Percentiles rank a stretch among this genome's conserved stretches.
phyloP scores from a whole-genome alignment of 1,139 yeast species.

The Pichia sp. region DNA sequence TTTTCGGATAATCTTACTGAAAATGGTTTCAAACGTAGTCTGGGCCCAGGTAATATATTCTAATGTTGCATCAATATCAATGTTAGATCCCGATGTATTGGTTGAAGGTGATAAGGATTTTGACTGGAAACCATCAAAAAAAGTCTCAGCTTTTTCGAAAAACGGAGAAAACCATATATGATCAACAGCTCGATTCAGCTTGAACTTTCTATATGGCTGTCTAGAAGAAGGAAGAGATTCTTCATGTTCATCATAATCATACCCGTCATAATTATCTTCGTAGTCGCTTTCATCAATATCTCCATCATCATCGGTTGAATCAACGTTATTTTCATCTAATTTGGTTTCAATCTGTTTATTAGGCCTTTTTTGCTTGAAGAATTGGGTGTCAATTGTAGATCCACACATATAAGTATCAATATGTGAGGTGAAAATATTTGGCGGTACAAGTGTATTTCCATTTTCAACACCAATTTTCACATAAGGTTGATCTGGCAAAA shows the following conservation, averaged over 20 bases:
- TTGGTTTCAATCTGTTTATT: background rate
- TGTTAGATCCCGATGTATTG: no score
- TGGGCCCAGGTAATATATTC: no score
- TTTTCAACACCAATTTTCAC: background rate
- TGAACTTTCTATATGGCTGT: background rate
- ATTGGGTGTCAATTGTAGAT: background rate
- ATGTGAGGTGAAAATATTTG: background rate
- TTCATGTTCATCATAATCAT: background rate
- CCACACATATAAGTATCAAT: background rate
- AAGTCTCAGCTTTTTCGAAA: no score
- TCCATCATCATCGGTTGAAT: background rate
- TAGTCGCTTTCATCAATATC: background rate
- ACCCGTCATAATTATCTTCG: background rate
- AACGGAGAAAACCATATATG: background rate
- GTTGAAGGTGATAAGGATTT: no score
- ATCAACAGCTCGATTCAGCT: background rate
- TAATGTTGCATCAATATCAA: no score
- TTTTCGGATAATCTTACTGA: no score
- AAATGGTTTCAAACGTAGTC: no score
- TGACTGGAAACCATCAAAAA: no score
- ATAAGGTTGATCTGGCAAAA: conserved; percentile 1
- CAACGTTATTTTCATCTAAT: background rate
- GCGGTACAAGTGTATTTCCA: background rate
- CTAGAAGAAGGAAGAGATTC: background rate
- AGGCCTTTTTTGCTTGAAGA: background rate